phyloP scores from a whole-genome alignment of 352 stramenopile genomes.

The Phytophthora fragariae region DNA sequence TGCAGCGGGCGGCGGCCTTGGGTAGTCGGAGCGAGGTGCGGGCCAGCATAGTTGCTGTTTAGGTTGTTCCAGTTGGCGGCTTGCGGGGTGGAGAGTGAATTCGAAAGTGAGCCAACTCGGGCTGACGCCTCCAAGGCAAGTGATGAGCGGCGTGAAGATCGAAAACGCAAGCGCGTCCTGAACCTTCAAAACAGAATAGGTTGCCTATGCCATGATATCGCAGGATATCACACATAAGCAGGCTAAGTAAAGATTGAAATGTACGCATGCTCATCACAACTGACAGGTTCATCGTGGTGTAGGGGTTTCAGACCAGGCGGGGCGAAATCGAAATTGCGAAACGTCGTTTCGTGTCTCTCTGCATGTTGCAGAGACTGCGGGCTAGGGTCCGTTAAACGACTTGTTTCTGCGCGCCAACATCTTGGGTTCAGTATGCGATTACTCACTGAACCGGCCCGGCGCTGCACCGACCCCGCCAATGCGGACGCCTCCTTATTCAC shows the following conservation, averaged over 20 bases:
- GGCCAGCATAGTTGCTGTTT: slow-evolving; percentile 38
- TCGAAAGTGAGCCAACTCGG: slow-evolving; percentile 34
- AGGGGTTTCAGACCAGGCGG: too few species aligned
- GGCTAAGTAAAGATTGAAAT: too few species aligned
- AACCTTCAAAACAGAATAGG: neutral
- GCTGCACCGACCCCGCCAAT: neutral
- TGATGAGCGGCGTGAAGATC: slow-evolving; percentile 23
- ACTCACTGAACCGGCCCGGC: slow-evolving; percentile 12
- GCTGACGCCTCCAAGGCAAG: slow-evolving; percentile 15
- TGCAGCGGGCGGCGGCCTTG: slow-evolving; percentile 35
- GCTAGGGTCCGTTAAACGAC: slow-evolving; percentile 4
- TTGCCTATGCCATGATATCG: neutral
- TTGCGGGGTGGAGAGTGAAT: slow-evolving; percentile 22
- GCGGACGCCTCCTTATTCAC: slow-evolving; percentile 1
- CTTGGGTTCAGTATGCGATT: slow-evolving; percentile 31
- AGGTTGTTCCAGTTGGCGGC: neutral
- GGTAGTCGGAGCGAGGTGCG: slow-evolving; percentile 38
- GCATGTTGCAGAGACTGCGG: slow-evolving; percentile 44
- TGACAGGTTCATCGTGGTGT: neutral
- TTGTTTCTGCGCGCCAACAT: slow-evolving; percentile 13
- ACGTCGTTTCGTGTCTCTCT: slow-evolving; percentile 49
- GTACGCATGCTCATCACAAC: neutral
- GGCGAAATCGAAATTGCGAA: slow-evolving; percentile 10
- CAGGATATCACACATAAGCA: neutral
- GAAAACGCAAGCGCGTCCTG: slow-evolving; percentile 22